Conservation (phyloP, 1,139 yeast genomes). For the Yamadazyma spencermartinsiae region DNA sequence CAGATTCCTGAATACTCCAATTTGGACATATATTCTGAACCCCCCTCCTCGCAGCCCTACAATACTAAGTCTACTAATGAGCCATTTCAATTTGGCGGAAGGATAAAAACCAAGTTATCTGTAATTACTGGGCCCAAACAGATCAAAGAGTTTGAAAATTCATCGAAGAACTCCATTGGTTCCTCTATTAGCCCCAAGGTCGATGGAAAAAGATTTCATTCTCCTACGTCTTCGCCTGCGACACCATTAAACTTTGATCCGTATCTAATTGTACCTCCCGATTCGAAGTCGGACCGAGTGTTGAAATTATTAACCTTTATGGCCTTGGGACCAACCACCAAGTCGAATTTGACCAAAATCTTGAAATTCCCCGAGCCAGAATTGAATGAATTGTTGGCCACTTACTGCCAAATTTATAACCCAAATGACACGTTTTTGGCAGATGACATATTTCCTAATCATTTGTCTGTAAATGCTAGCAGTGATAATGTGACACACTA, state of each 20-base stretch:
- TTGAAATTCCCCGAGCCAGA: slow-evolving; percentile 12
- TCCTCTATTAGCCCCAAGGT: neutral
- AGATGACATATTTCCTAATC: slow-evolving; percentile 34
- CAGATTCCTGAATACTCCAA: slow-evolving; percentile 38
- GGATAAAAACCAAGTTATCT: slow-evolving; percentile 32
- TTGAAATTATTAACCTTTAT: slow-evolving; percentile 33
- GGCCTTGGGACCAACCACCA: slow-evolving; percentile 43
- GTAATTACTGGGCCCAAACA: slow-evolving; percentile 20
- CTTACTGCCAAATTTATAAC: slow-evolving; percentile 28
- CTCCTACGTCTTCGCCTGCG: slow-evolving; percentile 10
- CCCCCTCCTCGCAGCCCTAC: neutral
- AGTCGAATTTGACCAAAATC: slow-evolving; percentile 14
- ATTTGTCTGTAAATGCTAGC: slow-evolving; percentile 7
- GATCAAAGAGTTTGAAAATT: slow-evolving; percentile 2
- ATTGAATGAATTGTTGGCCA: slow-evolving; percentile 9
- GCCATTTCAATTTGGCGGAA: slow-evolving; percentile 26
- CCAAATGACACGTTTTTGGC: slow-evolving; percentile 33
- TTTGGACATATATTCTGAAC: slow-evolving; percentile 32
- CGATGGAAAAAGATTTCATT: neutral
- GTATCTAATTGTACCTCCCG: slow-evolving; percentile 22
- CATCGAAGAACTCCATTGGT: neutral
- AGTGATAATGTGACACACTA: slow-evolving; percentile 6
- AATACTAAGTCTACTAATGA: neutral
- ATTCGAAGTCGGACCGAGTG: slow-evolving; percentile 20
- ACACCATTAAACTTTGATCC: slow-evolving; percentile 19